Base-by-base conservation (phyloP, 257 asterid species). In the Fraxinus quadrangulata region DNA sequence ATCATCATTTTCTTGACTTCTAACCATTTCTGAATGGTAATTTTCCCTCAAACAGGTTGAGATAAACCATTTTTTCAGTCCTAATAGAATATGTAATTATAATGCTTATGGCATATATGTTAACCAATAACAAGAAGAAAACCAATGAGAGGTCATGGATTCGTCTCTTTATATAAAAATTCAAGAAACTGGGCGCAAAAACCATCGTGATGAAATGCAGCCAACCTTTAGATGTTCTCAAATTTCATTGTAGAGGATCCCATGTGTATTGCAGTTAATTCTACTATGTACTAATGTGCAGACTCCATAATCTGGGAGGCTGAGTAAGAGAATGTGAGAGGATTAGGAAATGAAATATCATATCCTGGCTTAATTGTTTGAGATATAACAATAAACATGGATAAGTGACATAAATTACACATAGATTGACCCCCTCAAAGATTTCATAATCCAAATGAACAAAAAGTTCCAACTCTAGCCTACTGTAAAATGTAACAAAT, bases 1-100 rank as follows among this genome's bases (percentile, higher is more conserved):
- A 51, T 24, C 42, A 24, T 63, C 47, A 71, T 76, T 70, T 67
- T 65, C 40, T 51, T 81, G 47, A 63, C 61, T 76, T 71, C 56
- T 54, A 79, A 82, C 51, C 69, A 73, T 63, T 61, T 39, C 65
- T 70, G 11, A 54, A 23, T 21, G 28, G 67, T 42, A 39, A 23
- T 23, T 39, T 36, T 75, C 34, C 19, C 11, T 36, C 14, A 36
- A 24, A 37, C 24, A 70, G 74, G 30, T 70, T 37, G 51, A 23
- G 54, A 16, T 2, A 17, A 11, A 70, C 74, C 12, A 21, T 16
- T 73, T 76, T 71, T 31, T 67, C 33, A 31, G 65, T 39, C 45
- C 30, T 24, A 70, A 74, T 54, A 33, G 77, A 71, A 54, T 37
- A 70, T 37, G 16, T 56, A 12, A 13, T 42, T 40, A 39, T 31